Evolutionary conservation across 805 yeast genomes (phyloP), one percentile per base, ranked within the genome.

Genomic region (Candida manassasensis): DNA sequence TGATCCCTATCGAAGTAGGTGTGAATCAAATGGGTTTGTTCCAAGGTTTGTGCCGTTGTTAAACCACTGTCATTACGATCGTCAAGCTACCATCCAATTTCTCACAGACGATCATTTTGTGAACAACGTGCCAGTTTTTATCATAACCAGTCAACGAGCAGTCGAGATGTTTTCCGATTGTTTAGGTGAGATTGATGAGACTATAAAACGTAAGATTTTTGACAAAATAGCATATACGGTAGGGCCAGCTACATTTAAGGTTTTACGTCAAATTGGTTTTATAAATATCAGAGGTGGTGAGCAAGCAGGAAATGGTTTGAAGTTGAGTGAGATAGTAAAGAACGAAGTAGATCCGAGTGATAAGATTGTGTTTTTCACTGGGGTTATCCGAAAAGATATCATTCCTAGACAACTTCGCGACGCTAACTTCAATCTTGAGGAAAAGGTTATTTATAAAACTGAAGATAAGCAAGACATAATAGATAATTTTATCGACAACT

Each of bases 91-190:
- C 3, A 50, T 67, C 3, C 42, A 48, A 0, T 69, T 70, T 34
- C 59, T 87, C 8, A 49, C 49, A 2, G 66, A 77, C 4, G 49
- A 50, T 0, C 63, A 59, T 7, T 77, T 75, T 41, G 40, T 73
- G 1, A 31, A 48, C 1, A 47, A 57, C 0, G 61, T 68, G 19
- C 67, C 71, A 27, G 73, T 79, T 0, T 57, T 87, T 24, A 81
- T 90, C 7, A 78, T 90, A 3, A 89, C 97, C 0, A 84, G 95
- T 2, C 97, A 90, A 53, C 59, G 97, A 44, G 95, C 96, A 2
- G 95, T 89, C 0, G 96, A 89, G 47, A 80, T 86, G 4, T 57
- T 87, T 9, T 74, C 73, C 41, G 62, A 64, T 25, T 53, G 73
- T 10, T 58, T 81, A 4, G 41, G 44, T 0, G 38, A 39, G 8